Conservation (phyloP, 139 green algal genomes). For the Pleodorina starrii region DNA sequence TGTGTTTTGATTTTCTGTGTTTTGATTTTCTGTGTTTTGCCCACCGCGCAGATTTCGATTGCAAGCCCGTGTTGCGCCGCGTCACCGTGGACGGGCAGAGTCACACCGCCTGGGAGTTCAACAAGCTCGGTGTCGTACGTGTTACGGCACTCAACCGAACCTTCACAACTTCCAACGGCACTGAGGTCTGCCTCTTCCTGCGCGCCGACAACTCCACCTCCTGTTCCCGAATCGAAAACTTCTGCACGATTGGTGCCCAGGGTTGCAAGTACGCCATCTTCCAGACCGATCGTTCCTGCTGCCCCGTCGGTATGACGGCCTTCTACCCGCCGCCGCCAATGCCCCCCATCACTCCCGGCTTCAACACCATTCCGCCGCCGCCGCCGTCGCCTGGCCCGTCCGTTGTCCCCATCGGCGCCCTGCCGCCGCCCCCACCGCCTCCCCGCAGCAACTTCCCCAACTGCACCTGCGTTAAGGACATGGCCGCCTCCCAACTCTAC, state of each 20-base stretch:
- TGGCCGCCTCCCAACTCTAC: neutral
- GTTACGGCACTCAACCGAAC: neutral
- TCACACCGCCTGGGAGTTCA: neutral
- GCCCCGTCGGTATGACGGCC: neutral
- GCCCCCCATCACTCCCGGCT: neutral
- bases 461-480: conserved; percentile 41
- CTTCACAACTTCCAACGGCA: neutral
- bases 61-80: neutral
- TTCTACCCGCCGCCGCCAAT: neutral
- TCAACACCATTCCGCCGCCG: neutral
- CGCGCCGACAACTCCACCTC: neutral
- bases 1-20: no score
- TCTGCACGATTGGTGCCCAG: neutral
- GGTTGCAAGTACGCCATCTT: neutral
- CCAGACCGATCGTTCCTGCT: neutral
- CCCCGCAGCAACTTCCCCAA: conserved; percentile 35
- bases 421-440: neutral
- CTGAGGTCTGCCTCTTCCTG: neutral
- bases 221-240: neutral
- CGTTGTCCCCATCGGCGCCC: neutral
- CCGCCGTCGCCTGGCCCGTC: neutral
- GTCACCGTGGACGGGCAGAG: neutral
- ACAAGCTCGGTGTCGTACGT: neutral
- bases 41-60: neutral
- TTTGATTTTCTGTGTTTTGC: no score